These are phyloP conservation scores for Herpetomonas samuelpessoai DNA, from an alignment of 208 protist species.

Conservation along the genomic window DNA sequence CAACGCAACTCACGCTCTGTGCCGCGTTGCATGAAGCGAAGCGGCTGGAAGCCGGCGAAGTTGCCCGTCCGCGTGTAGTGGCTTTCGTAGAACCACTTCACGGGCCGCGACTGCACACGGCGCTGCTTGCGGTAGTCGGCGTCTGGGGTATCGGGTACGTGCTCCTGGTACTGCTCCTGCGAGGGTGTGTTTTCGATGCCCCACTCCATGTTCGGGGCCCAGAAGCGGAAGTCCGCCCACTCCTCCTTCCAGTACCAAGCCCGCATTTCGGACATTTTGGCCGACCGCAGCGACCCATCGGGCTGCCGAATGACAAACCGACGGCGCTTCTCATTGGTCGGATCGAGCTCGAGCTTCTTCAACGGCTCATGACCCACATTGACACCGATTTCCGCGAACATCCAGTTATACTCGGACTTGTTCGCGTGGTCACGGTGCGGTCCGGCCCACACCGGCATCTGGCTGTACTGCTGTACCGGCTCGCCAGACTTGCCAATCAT, in stretches of 20 bases:
- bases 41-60: conserved; percentile 88
- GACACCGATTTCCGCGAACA: conserved; percentile 94
- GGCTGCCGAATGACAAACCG: conserved; percentile 92
- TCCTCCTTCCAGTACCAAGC: conserved; percentile 95
- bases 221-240: conserved; percentile 94
- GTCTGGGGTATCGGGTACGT: conserved; percentile 89
- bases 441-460: conserved; percentile 91
- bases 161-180: conserved; percentile 92
- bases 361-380: conserved; percentile 92
- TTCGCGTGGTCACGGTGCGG: conserved; percentile 90
- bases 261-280: conserved; percentile 95
- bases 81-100: conserved; percentile 95
- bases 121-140: conserved; percentile 89
- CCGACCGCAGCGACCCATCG: conserved; percentile 91
- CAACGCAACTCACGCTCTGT: conserved; percentile 88
- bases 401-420: conserved; percentile 93
- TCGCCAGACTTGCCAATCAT: conserved; percentile 91
- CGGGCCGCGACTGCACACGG: conserved; percentile 86
- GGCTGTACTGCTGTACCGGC: conserved; percentile 93
- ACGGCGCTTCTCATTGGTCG: conserved; percentile 92
- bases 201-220: conserved; percentile 93
- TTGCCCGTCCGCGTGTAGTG: conserved; percentile 92
- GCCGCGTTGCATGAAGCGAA: conserved; percentile 90
- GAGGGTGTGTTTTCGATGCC: conserved; percentile 91
- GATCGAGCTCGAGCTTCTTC: conserved; percentile 92